These are phyloP conservation scores for Sungouiozyma ichnusensis DNA, from an alignment of 805 yeast genomes.

Conservation along the genomic window DNA sequence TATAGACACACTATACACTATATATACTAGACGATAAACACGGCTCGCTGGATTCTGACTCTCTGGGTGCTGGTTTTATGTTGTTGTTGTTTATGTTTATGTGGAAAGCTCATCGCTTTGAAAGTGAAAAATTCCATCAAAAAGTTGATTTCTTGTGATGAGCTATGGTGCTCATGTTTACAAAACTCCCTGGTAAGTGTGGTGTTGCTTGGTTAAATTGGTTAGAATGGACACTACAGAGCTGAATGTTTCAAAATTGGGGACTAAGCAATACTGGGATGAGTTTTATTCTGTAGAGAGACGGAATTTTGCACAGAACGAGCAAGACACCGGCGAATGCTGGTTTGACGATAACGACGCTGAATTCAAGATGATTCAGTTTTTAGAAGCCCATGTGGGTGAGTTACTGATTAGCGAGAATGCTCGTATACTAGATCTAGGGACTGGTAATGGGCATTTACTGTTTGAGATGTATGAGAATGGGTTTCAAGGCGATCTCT, in stretches of 20 bases:
- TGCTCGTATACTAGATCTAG: slow-evolving; percentile 60
- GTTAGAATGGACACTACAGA: slow-evolving; percentile 33
- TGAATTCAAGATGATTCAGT: slow-evolving; percentile 71
- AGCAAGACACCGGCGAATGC: slow-evolving; percentile 84
- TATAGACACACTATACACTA: no score
- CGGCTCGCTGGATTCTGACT: no score
- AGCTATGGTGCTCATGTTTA: neutral
- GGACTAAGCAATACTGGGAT: slow-evolving; percentile 89
- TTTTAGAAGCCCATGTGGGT: slow-evolving; percentile 43
- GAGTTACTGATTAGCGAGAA: slow-evolving; percentile 23
- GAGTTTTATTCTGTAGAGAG: slow-evolving; percentile 69
- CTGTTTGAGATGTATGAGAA: slow-evolving; percentile 60
- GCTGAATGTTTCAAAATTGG: slow-evolving; percentile 69
- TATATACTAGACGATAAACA: no score
- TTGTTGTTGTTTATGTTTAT: neutral
- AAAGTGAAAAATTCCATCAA: neutral
- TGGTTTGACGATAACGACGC: slow-evolving; percentile 98
- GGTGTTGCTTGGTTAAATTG: neutral
- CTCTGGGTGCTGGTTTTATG: neutral
- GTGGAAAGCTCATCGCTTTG: neutral
- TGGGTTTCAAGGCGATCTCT: slow-evolving; percentile 44
- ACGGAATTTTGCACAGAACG: slow-evolving; percentile 58
- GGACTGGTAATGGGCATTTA: slow-evolving; percentile 94
- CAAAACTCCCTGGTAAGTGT: neutral
- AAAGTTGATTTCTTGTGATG: neutral